Percentiles rank a stretch among this genome's conserved stretches.
phyloP scores from a whole-genome alignment of 2,329 filamentous ascomycete genomes.

The Fonsecaea erecta region DNA sequence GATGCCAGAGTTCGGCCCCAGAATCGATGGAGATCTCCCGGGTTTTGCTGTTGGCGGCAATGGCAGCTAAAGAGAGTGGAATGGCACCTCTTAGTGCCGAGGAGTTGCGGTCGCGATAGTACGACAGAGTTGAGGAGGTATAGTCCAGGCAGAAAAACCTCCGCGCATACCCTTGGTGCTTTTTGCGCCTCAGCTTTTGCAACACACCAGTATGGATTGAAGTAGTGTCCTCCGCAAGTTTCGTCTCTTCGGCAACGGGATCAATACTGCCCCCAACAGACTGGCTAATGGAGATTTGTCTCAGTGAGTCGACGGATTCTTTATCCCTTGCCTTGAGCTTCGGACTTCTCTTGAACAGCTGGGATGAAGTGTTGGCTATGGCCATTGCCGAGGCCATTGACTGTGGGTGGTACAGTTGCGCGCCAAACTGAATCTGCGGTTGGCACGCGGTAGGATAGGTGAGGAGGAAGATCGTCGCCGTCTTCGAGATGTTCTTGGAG shows the following conservation, averaged over 20 bases:
- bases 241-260: conserved; percentile 18
- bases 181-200: conserved; percentile 88
- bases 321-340: conserved; percentile 47
- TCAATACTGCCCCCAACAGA: conserved; percentile 19
- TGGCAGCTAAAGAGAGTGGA: conserved; percentile 85
- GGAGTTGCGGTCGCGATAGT: conserved; percentile 93
- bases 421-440: conserved; percentile 49
- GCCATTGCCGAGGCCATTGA: conserved; percentile 54
- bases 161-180: conserved; percentile 88
- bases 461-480: conserved; percentile 88
- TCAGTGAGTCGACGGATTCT: conserved; percentile 58
- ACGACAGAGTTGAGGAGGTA: conserved; percentile 89
- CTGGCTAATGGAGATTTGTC: conserved; percentile 41
- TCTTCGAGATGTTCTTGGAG: conserved; percentile 93
- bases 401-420: conserved; percentile 58
- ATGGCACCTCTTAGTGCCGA: conserved; percentile 91
- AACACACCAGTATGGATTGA: conserved; percentile 82
- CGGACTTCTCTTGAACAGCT: conserved; percentile 44
- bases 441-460: conserved; percentile 81
- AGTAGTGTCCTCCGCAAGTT: conserved; percentile 22
- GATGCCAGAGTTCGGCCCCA: conserved; percentile 94
- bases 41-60: conserved; percentile 84
- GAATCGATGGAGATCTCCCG: conserved; percentile 96
- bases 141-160: conserved; percentile 97
- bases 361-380: conserved; percentile 26